Evolutionary conservation across 2,329 filamentous ascomycete genomes (phyloP).

Genomic region (Dactylellina sp.): DNA sequence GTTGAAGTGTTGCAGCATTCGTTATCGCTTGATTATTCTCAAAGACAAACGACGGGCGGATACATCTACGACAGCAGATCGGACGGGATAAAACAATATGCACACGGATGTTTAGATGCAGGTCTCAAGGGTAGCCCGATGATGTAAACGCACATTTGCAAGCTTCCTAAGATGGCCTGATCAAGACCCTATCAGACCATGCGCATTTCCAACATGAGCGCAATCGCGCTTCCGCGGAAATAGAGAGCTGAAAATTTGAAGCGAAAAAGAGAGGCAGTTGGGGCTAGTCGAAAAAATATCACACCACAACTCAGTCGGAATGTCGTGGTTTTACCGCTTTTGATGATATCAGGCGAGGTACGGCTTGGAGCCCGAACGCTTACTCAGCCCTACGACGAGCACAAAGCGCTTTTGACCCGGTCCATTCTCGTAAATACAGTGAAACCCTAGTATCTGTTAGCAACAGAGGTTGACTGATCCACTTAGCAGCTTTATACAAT

Average conservation of each 20-base stretch:
- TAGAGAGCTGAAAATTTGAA: not conserved
- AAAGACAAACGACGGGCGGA: no score
- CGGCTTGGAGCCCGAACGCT: not conserved
- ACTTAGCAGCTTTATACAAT: not conserved
- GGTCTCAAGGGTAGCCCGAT: not conserved
- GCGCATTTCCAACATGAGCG: not conserved
- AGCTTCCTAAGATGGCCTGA: not conserved
- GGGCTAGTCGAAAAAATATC: slow-evolving; percentile 31
- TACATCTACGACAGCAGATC: no score
- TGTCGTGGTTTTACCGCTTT: slow-evolving; percentile 22
- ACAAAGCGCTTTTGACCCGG: slow-evolving; percentile 18
- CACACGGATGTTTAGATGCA: no score
- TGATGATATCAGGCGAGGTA: slow-evolving; percentile 27
- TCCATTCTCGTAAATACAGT: slow-evolving; percentile 40
- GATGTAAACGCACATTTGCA: not conserved
- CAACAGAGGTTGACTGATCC: slow-evolving; percentile 21
- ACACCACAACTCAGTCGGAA: slow-evolving; percentile 43
- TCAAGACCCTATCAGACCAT: not conserved
- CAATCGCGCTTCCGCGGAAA: slow-evolving; percentile 38
- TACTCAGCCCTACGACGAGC: slow-evolving; percentile 25
- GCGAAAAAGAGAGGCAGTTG: slow-evolving; percentile 6
- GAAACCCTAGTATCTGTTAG: slow-evolving; percentile 50
- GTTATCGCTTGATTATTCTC: no score
- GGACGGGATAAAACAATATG: no score
- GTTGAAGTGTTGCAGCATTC: no score